Base-by-base conservation (phyloP, 2,329 filamentous ascomycete species). In the Aureobasidium lini region DNA sequence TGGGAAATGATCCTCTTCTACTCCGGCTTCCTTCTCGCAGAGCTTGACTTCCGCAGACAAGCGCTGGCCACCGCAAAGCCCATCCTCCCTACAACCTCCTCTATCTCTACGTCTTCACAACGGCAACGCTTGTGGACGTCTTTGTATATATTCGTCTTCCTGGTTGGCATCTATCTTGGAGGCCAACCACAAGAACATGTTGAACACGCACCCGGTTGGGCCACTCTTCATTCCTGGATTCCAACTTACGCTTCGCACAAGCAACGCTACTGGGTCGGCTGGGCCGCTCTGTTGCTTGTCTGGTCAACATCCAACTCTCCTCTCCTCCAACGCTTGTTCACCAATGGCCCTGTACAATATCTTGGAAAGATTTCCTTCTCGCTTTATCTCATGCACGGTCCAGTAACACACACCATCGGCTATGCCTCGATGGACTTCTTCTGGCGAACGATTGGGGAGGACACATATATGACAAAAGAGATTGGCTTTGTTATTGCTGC, bases 311-410 rank as follows among this genome's bases (percentile, higher is more conserved):
- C 77, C 28, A 75, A 78, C 57, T 78, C 77, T 4, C 67, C 70
- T 2, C 69, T 61, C 58, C 54, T 81, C 73, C 79, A 80, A 65
- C 70, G 72, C 16, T 71, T 83, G 60, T 83, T 84, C 70, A 79
- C 79, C 66, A 71, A 73, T 1, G 66, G 70, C 2, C 64, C 75
- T 15, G 73, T 83, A 3, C 81, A 84, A 66, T 85, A 85, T 69
- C 72, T 85, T 6, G 83, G 83, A 61, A 79, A 79, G 66, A 79
- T 85, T 64, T 84, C 81, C 56, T 86, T 83, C 66, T 78, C 81
- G 52, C 67, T 86, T 29, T 86, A 86, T 68, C 76, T 86, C 13
- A 79, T 84, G 73, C 83, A 86, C 66, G 81, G 82, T 0, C 79
- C 81, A 3, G 75, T 79, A 2, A 75, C 80, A 66, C 81, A 83